Base-by-base conservation (phyloP, 495 filamentous ascomycete genomes). In the Hypoxylon lienhwacheense region DNA sequence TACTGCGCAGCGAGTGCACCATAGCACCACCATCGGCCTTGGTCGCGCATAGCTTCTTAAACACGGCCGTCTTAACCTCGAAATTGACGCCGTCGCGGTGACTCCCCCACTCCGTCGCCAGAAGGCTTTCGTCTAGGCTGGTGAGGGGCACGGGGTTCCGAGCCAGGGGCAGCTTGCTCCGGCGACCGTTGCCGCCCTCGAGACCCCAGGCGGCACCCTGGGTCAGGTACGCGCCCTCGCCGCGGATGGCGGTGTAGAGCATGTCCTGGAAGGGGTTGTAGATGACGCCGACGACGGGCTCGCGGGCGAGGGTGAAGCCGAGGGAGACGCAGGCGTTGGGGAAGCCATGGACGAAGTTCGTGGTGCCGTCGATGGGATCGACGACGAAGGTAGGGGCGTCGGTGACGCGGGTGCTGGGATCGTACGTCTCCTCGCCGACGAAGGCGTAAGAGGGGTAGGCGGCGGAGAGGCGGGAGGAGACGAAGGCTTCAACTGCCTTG, bases 341-440 rank as follows among this genome's bases (percentile, higher is more conserved):
- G 72, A 89, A 87, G 43, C 76, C 76, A 71, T 96, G 90, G 4
- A 95, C 81, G 62, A 96, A 95, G 73, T 96, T 96, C 36, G 83
- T 83, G 8, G 89, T 95, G 50, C 90, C 90, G 73, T 96, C 90
- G 62, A 95, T 91, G 31, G 90, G 90, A 73, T 96, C 90, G 51
- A 87, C 82, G 69, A 95, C 80, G 72, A 96, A 95, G 35, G 90
- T 96, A 1, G 90, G 90, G 1, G 73, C 76, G 28, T 77, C 62
- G 2, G 86, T 89, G 47, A 96, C 73, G 19, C 64, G 73, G 52
- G 73, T 72, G 46, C 84, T 81, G 20, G 86, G 78, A 36, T 85
- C 70, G 77, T 91, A 93, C 14, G 87, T 95, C 68, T 96, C 90
- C 65, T 93, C 89, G 64, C 89, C 89, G 53, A 91, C 78, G 68